Conservation (phyloP, 202 grass and related monocot genomes). For the Setaria italica region DNA sequence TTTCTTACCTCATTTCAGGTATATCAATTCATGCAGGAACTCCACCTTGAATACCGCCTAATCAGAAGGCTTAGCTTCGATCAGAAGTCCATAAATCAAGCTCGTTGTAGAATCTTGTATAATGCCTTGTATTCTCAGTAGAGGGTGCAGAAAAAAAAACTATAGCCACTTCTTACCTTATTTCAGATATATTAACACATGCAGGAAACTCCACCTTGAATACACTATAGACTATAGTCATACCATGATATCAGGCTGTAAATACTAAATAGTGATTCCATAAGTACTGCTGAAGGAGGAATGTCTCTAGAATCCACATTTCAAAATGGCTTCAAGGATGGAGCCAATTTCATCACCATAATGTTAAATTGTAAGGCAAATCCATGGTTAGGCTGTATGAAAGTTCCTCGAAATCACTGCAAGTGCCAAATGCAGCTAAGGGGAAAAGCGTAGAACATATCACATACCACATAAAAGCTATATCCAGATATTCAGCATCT, state of each 20-base stretch:
- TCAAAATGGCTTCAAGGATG: neutral
- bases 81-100: neutral
- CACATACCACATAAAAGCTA: neutral
- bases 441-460: conserved; percentile 27
- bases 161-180: neutral
- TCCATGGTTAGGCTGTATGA: neutral
- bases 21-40: conserved; percentile 12
- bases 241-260: conserved; percentile 1
- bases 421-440: neutral
- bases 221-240: neutral
- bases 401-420: neutral
- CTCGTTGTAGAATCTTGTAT: neutral
- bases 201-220: neutral
- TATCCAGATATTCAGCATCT: neutral
- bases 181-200: conserved; percentile 25
- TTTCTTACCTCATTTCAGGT: conserved; percentile 5
- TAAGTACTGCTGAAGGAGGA: neutral
- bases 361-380: neutral
- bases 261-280: neutral
- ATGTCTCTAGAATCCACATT: neutral
- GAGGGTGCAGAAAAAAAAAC: neutral
- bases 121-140: neutral
- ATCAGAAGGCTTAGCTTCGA: neutral
- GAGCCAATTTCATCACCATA: conserved; percentile 20
- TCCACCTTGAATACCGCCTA: neutral